Percentiles rank a stretch among this genome's conserved stretches.
Conservation (phyloP, 768 basidiomycete genomes). For the Goffeauzyma gilvescens region DNA sequence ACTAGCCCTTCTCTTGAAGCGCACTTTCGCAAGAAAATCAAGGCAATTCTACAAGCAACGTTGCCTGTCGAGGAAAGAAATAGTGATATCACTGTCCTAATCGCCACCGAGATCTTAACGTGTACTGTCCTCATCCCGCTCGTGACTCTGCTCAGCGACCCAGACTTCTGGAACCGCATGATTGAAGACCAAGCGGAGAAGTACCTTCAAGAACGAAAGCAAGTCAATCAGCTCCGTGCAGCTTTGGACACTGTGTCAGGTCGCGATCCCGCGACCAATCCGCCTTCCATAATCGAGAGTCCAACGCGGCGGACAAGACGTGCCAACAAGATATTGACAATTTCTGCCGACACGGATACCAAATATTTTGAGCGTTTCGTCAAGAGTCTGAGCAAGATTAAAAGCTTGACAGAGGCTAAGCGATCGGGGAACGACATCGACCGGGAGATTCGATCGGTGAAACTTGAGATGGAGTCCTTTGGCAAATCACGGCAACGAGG, state of each 20-base stretch:
- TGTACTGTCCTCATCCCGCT: constrained; percentile 68
- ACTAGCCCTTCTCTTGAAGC: constrained; percentile 76
- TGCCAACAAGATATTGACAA: constrained; percentile 21
- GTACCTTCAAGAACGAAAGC: constrained; percentile 44
- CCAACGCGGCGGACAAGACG: not conserved
- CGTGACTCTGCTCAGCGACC: constrained; percentile 81
- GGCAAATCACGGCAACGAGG: too few relatives aligned
- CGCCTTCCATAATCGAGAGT: constrained; percentile 14
- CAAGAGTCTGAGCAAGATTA: constrained; percentile 59
- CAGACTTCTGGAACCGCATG: constrained; percentile 88
- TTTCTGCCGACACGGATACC: constrained; percentile 60
- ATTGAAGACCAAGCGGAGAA: constrained; percentile 73
- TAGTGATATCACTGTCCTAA: constrained; percentile 52
- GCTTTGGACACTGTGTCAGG: constrained; percentile 13
- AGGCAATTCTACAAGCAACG: constrained; percentile 49
- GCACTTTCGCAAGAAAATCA: constrained; percentile 55
- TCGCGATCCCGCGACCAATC: constrained; percentile 5
- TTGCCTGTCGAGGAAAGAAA: constrained; percentile 56
- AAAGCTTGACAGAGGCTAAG: constrained; percentile 70
- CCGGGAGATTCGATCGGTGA: constrained; percentile 70
- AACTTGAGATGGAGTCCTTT: constrained; percentile 34
- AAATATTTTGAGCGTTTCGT: constrained; percentile 83
- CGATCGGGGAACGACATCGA: constrained; percentile 79
- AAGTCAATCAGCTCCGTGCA: constrained; percentile 21
- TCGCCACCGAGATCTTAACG: constrained; percentile 61